These are phyloP conservation scores for Cryptosporidium ubiquitum DNA, from an alignment of 169 alveolate genomes.

Conservation along the genomic window DNA sequence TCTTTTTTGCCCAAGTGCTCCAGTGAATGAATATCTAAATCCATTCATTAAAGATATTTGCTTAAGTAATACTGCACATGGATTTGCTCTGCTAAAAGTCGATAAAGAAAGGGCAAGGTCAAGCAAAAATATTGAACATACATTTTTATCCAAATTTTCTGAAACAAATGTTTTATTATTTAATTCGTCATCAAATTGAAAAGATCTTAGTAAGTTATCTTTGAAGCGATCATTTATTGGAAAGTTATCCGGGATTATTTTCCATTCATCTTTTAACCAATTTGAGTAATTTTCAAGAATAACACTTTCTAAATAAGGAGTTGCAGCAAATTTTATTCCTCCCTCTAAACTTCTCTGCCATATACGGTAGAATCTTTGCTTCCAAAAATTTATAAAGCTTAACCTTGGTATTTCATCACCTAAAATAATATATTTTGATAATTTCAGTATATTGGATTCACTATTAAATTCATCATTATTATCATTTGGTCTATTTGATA, in stretches of 20 bases:
- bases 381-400: conserved; percentile 51
- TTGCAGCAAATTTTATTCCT: conserved; percentile 51
- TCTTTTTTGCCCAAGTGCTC: conserved; percentile 86
- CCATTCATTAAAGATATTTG: conserved; percentile 74
- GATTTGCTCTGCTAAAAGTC: conserved; percentile 76
- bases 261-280: conserved; percentile 36
- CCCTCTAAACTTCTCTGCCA: conserved; percentile 73
- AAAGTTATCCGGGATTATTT: conserved; percentile 10
- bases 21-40: conserved; percentile 80
- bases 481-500: conserved; percentile 14
- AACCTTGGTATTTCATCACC: conserved; percentile 1
- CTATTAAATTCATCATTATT: neutral
- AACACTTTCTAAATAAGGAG: conserved; percentile 49
- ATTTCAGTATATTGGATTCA: neutral
- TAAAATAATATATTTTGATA: neutral
- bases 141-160: neutral
- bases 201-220: conserved; percentile 27
- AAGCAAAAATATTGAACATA: neutral
- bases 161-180: neutral
- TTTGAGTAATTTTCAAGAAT: conserved; percentile 33
- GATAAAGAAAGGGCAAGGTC: conserved; percentile 56
- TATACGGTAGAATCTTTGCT: conserved; percentile 48
- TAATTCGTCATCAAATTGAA: conserved; percentile 26
- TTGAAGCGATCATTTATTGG: conserved; percentile 60
- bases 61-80: conserved; percentile 77